Conservation (phyloP, 2,329 filamentous ascomycete species). For the Colletotrichum limetticola region DNA sequence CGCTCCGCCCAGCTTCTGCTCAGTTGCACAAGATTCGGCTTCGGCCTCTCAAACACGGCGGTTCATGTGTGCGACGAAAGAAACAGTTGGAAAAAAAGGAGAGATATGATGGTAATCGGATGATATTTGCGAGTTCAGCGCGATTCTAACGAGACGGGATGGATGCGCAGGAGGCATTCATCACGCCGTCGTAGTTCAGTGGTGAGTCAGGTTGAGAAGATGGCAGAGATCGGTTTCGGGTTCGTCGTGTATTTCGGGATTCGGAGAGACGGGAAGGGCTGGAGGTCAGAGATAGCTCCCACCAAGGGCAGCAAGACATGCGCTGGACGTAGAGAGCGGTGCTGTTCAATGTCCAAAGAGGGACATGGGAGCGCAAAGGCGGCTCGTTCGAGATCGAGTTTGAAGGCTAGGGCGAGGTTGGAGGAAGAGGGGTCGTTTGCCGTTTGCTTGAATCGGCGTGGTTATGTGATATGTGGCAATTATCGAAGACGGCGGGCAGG, state of each 20-base stretch:
- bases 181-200: constrained; percentile 26
- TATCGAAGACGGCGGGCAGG: not conserved
- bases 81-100: not conserved
- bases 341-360: not conserved
- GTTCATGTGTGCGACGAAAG: constrained; percentile 29
- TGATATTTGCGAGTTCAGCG: not conserved
- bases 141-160: constrained; percentile 9
- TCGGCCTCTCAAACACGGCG: constrained; percentile 19
- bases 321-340: not conserved
- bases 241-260: constrained; percentile 18
- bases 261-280: constrained; percentile 7
- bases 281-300: constrained; percentile 9
- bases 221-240: constrained; percentile 5
- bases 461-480: not conserved
- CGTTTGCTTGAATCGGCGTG: constrained; percentile 1
- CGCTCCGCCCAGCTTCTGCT: constrained; percentile 31
- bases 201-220: not conserved
- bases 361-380: not conserved
- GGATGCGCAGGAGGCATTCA: constrained; percentile 13
- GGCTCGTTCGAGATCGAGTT: not conserved
- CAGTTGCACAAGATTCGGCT: constrained; percentile 29
- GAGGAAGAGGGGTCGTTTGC: constrained; percentile 10
- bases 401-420: not conserved
- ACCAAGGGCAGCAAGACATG: constrained; percentile 19
- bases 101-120: not conserved